Base-by-base conservation (phyloP, 768 basidiomycete genomes). In the Podaxis carcinomalis region DNA sequence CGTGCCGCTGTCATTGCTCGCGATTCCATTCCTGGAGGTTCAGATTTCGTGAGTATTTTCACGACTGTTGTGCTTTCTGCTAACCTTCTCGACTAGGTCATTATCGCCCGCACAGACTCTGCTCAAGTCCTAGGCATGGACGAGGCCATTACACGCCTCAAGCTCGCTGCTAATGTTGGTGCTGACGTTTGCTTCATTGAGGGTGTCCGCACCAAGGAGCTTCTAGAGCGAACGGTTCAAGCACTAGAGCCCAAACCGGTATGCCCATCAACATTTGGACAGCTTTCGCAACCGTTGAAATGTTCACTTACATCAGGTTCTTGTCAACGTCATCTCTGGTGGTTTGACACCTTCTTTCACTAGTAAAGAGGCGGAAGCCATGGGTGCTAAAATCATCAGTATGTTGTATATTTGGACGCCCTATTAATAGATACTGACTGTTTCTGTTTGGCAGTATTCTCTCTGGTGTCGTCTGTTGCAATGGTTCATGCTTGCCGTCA, bases 111-210 rank as follows among this genome's bases (percentile, higher is more conserved):
- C 51, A 90, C 89, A 2, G 89, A 91, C 69, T 88, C 88, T 1
- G 88, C 88, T 1, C 89, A 91, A 69, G 87, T 87, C 5, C 77
- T 89, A 28, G 89, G 89, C 28, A 90, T 90, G 88, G 88, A 90
- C 25, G 89, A 90, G 72, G 89, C 89, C 0, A 59, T 89, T 53
- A 72, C 67, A 7, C 82, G 89, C 28, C 75, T 91, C 61, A 83
- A 86, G 70, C 79, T 90, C 21, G 89, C 89, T 7, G 82, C 87
- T 0, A 86, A 86, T 61, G 86, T 82, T 9, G 89, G 89, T 32
- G 89, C 89, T 0, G 89, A 92, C 67, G 88, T 89, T 11, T 90
- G 88, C 71, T 92, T 92, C 73, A 90, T 90, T 37, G 89, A 91
- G 70, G 89, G 90, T 44, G 88, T 90, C 28, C 83, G 83, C 70